These are phyloP conservation scores for Auricularia sp. DNA, from an alignment of 768 basidiomycete genomes.

Conservation along the genomic window DNA sequence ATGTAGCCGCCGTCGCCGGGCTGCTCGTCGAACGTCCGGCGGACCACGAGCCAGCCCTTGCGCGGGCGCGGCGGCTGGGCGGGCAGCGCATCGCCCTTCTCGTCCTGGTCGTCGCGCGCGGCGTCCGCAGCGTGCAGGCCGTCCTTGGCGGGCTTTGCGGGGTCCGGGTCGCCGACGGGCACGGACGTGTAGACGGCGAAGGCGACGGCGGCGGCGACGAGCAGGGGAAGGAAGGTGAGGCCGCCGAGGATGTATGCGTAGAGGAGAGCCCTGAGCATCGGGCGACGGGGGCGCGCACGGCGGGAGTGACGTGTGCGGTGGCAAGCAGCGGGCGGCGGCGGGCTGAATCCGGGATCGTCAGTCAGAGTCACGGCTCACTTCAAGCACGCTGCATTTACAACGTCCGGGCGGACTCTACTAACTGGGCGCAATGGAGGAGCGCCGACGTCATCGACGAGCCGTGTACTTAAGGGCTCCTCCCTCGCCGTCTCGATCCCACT, in stretches of 20 bases:
- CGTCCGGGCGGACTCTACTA: no score
- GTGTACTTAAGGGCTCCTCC: no score
- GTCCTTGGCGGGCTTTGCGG: conserved; percentile 27
- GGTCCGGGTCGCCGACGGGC: conserved; percentile 55
- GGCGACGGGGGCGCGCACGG: neutral
- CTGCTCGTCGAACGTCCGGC: conserved; percentile 66
- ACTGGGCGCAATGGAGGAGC: no score
- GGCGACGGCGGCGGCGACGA: conserved; percentile 48
- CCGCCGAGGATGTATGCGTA: conserved; percentile 88
- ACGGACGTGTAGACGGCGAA: conserved; percentile 74
- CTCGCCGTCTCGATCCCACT: no score
- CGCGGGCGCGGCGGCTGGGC: conserved; percentile 57
- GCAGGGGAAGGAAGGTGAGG: conserved; percentile 77
- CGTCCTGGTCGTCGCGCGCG: conserved; percentile 14
- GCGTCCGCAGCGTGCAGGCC: conserved; percentile 6
- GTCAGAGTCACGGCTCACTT: no score
- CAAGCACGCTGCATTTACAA: no score
- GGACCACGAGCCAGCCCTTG: conserved; percentile 77
- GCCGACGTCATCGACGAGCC: no score
- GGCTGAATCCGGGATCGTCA: no score
- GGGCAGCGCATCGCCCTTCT: conserved; percentile 21
- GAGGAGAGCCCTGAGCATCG: conserved; percentile 48
- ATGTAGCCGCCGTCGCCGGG: conserved; percentile 59
- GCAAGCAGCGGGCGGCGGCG: neutral
- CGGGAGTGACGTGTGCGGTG: neutral